Conservation (phyloP, 2,329 filamentous ascomycete genomes). For the Neurospora sp. region DNA sequence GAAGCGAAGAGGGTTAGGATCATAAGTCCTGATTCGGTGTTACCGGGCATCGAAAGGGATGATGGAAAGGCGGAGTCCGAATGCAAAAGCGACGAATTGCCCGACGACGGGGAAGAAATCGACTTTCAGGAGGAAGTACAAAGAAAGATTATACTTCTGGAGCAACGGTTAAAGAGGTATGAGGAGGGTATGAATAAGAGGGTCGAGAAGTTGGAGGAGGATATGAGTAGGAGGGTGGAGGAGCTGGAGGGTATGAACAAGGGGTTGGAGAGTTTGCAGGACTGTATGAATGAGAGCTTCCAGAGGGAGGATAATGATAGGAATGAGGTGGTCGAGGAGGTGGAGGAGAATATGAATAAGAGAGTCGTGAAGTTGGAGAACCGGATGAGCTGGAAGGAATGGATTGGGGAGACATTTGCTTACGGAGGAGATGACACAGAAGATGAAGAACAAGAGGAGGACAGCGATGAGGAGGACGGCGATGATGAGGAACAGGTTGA, state of each 20-base stretch:
- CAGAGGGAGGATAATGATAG: neutral
- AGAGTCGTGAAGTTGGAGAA: neutral
- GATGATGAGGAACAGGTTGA: too few species aligned
- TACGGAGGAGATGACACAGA: neutral
- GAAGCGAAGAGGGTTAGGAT: neutral
- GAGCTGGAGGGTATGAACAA: neutral
- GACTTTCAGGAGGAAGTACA: neutral
- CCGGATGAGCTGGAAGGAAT: too few species aligned
- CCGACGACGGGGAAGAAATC: neutral
- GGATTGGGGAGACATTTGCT: neutral
- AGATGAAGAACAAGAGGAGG: too few species aligned
- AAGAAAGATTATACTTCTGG: neutral
- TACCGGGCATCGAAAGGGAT: too few species aligned
- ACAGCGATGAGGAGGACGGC: too few species aligned
- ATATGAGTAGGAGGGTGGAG: neutral
- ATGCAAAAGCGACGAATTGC: neutral
- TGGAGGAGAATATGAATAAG: neutral
- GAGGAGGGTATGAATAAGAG: neutral
- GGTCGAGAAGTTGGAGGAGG: neutral
- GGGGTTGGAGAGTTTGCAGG: too few species aligned
- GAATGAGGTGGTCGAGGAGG: too few species aligned
- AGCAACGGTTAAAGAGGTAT: neutral
- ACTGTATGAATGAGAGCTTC: neutral
- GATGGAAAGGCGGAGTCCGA: too few species aligned
- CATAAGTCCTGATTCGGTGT: neutral